Evolutionary conservation across 305 asterid genomes (phyloP), one percentile per base, ranked within the genome.

Genomic region (Ajuga reptans): DNA sequence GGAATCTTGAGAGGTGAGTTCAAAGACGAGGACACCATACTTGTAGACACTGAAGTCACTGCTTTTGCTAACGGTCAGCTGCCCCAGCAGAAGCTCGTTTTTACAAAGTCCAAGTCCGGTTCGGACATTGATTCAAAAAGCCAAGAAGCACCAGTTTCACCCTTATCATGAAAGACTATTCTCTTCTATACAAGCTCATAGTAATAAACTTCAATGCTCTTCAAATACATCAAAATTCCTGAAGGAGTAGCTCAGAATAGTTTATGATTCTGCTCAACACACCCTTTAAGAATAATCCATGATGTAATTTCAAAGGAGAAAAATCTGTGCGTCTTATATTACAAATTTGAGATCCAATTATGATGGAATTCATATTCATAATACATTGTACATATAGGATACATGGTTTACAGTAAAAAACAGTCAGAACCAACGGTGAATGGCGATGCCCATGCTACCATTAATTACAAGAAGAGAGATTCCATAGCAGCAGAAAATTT

Each of bases 1-100:
- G 95, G 96, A 24, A 90, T 93, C 21, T 68, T 93, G 78, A 84
- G 95, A 73, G 96, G 96, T 58, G 98, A 90, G 0, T 87, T 83
- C 72, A 88, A 83, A 74, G 98, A 92, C 4, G 97, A 90, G 69
- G 96, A 90, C 47, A 77, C 78, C 11, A 34, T 90, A n/a, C 15
- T 74, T 8, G 57, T 92, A 12, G 96, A 90, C 78, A 84, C 98
- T 0, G 97, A 90, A 71, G 88, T 90, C 21, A 70, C 83, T 0
- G 91, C 95, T 36, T 88, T 92, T 62, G 66, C 82, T 43, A 88
- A 90, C 16, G 97, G 97, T 4, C 97, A 90, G 70, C 79, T 83
- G 59, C 98, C 98, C 12, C 96, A 87, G 81, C 89, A 82, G 79
- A 92, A 87, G 81, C 89, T 92, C 18, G 84, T 80, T 31, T 90